Percentiles rank a stretch among this genome's conserved stretches.
Evolutionary conservation across 495 filamentous ascomycete species (phyloP).

Genomic region (Penicillium simplicissimum): DNA sequence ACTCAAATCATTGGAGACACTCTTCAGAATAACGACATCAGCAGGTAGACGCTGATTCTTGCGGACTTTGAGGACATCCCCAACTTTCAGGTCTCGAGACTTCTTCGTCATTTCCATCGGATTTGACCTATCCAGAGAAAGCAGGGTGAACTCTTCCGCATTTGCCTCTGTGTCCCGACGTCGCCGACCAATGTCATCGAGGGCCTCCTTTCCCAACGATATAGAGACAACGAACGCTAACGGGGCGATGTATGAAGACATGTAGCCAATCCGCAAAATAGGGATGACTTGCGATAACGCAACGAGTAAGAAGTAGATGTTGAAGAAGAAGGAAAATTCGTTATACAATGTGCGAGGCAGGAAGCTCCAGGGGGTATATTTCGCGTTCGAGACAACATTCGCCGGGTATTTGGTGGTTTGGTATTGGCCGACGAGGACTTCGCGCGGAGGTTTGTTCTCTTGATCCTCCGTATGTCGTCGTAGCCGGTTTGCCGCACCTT

Average conservation of each 20-base stretch:
- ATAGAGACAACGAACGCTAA: constrained; percentile 88
- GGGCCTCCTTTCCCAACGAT: constrained; percentile 92
- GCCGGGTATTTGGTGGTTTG: constrained; percentile 50
- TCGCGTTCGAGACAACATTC: constrained; percentile 93
- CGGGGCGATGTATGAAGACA: constrained; percentile 92
- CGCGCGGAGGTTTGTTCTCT: constrained; percentile 39
- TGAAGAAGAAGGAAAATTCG: constrained; percentile 99
- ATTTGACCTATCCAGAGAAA: constrained; percentile 58
- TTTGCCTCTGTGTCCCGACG: constrained; percentile 92
- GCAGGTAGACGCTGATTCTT: constrained; percentile 93
- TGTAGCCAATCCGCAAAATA: constrained; percentile 84
- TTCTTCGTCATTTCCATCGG: constrained; percentile 67
- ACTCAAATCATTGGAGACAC: constrained; percentile 63
- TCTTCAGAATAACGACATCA: constrained; percentile 91
- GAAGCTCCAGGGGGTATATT: constrained; percentile 96
- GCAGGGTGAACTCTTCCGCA: constrained; percentile 80
- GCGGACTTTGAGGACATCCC: constrained; percentile 86
- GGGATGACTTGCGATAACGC: constrained; percentile 92
- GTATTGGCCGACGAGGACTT: constrained; percentile 45
- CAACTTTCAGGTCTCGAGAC: constrained; percentile 88
- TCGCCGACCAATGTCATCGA: constrained; percentile 86
- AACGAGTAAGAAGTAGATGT: constrained; percentile 96
- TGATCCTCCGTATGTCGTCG: constrained; percentile 23
- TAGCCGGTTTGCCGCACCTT: constrained; percentile 18
- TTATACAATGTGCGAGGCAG: constrained; percentile 93